Conservation (phyloP, 306 rosid genomes). For the Citrullus mucosospermus region DNA sequence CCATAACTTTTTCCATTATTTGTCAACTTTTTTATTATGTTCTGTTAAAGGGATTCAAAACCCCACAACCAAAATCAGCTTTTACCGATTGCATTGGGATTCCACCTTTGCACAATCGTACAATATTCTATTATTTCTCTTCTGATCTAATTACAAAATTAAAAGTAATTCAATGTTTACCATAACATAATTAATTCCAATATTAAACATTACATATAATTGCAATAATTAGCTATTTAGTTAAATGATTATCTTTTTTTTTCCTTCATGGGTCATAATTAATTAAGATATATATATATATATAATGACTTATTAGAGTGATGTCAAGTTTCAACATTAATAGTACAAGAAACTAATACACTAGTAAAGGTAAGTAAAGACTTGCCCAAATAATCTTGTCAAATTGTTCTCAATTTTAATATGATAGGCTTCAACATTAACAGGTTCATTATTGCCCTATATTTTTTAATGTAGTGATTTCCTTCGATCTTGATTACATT, state of each 20-base stretch:
- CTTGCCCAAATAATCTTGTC: too few species aligned
- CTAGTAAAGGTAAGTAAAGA: too few species aligned
- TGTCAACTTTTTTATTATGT: slow-evolving; percentile 1
- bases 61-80: slow-evolving; percentile 8
- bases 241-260: background rate
- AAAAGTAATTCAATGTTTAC: background rate
- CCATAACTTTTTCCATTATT: slow-evolving; percentile 1
- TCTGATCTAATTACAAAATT: background rate
- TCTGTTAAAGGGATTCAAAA: slow-evolving; percentile 10
- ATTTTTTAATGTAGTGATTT: too few species aligned
- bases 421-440: too few species aligned
- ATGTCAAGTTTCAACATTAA: too few species aligned
- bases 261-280: background rate
- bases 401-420: too few species aligned
- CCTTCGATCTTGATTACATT: too few species aligned
- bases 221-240: too few species aligned
- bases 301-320: too few species aligned
- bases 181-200: background rate
- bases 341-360: too few species aligned
- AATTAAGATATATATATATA: too few species aligned
- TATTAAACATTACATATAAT: background rate
- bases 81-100: slow-evolving; percentile 1
- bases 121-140: background rate
- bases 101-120: background rate
- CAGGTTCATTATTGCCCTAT: too few species aligned